A percentile compares a stretch with the other conserved stretches of the same genome.
These are phyloP conservation scores for Immersiporthe knoxdaviesiana DNA, from an alignment of 2,329 filamentous ascomycete species.

Conservation along the genomic window DNA sequence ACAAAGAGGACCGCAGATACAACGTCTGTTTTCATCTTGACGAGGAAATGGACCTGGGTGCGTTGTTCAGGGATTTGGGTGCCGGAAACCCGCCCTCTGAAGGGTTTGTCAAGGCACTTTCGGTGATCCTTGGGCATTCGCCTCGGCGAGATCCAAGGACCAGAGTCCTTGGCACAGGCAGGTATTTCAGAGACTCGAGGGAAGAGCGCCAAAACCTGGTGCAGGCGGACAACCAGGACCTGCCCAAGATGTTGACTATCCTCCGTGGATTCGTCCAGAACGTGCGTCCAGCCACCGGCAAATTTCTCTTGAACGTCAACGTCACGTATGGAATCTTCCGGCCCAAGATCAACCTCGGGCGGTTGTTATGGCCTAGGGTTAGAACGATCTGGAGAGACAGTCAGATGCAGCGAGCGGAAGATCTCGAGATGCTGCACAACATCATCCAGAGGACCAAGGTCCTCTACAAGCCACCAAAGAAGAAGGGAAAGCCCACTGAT, in stretches of 20 bases:
- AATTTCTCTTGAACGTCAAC: constrained; percentile 59
- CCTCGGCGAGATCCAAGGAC: constrained; percentile 9
- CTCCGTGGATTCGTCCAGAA: constrained; percentile 61
- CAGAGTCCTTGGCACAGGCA: background rate
- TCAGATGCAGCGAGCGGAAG: constrained; percentile 21
- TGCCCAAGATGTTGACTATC: constrained; percentile 35
- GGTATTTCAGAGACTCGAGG: background rate
- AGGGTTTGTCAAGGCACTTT: constrained; percentile 52
- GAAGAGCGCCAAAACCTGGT: background rate
- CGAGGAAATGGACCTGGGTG: background rate
- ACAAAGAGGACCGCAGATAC: background rate
- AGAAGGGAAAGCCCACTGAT: constrained; percentile 22
- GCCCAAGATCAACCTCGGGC: constrained; percentile 40
- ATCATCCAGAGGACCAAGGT: constrained; percentile 46
- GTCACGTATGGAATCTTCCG: constrained; percentile 59
- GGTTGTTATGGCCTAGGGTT: background rate
- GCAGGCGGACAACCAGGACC: background rate
- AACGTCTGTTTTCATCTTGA: background rate
- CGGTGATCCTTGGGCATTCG: constrained; percentile 37
- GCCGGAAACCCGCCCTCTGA: constrained; percentile 18
- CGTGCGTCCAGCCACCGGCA: constrained; percentile 55
- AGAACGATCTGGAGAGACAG: constrained; percentile 38
- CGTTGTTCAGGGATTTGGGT: background rate
- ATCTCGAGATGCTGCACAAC: constrained; percentile 40
- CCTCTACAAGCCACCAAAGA: constrained; percentile 36